A percentile compares a stretch with the other conserved stretches of the same genome.
Conservation (phyloP, 2,329 filamentous ascomycete species). For the Emmonsiellopsis sp. region DNA sequence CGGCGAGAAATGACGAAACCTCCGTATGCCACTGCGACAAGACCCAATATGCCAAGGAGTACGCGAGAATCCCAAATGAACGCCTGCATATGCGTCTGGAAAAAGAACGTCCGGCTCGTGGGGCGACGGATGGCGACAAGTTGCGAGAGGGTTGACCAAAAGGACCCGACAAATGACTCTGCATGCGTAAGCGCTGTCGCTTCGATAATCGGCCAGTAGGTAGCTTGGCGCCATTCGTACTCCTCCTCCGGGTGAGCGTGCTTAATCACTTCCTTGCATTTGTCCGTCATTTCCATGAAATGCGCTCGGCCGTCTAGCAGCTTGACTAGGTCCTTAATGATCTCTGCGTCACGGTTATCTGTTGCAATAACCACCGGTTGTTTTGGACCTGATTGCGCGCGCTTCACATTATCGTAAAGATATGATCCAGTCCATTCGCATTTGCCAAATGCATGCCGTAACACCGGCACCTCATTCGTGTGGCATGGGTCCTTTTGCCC, state of each 20-base stretch:
- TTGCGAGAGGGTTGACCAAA: slow-evolving; percentile 4
- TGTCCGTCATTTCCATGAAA: slow-evolving; percentile 3
- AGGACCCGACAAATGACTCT: slow-evolving; percentile 2
- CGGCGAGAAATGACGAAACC: not conserved
- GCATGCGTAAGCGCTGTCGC: not conserved
- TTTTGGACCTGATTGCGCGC: not conserved
- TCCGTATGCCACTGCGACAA: not conserved
- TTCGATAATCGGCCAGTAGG: slow-evolving; percentile 5
- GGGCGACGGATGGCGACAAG: slow-evolving; percentile 1
- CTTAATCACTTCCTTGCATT: slow-evolving; percentile 1
- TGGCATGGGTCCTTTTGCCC: slow-evolving; percentile 4
- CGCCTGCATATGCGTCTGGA: slow-evolving; percentile 2
- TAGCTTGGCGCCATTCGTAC: slow-evolving; percentile 1
- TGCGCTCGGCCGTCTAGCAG: not conserved
- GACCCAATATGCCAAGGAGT: not conserved
- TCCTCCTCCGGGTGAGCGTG: not conserved
- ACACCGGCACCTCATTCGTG: slow-evolving; percentile 1
- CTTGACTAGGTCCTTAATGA: not conserved
- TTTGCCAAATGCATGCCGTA: slow-evolving; percentile 1
- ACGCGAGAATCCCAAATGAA: slow-evolving; percentile 2
- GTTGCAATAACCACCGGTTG: slow-evolving; percentile 4
- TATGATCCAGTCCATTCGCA: slow-evolving; percentile 3
- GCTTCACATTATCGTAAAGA: slow-evolving; percentile 3
- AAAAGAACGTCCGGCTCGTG: slow-evolving; percentile 1
- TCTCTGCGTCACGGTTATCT: not conserved